A percentile compares a stretch with the other conserved stretches of the same genome.
These are phyloP conservation scores for Starmerella scarabaei DNA, from an alignment of 805 yeast genomes.

Conservation along the genomic window DNA sequence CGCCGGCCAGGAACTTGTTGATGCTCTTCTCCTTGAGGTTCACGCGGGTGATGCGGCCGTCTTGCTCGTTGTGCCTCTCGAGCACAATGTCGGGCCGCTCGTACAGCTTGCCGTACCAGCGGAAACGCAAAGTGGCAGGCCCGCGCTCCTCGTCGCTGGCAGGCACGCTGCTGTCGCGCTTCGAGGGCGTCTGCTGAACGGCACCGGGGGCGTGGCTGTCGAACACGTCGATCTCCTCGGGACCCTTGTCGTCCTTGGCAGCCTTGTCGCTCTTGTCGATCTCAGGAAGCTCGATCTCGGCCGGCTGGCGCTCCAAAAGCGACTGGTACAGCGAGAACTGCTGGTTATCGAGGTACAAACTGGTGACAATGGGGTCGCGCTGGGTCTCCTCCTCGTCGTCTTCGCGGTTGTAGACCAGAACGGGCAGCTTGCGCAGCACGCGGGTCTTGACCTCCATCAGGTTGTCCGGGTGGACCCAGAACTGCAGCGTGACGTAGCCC, in stretches of 20 bases:
- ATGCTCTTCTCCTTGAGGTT: constrained; percentile 69
- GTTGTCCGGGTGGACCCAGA: constrained; percentile 96
- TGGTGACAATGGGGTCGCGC: constrained; percentile 70
- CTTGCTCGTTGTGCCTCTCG: constrained; percentile 50
- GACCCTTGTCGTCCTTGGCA: no score
- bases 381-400: constrained; percentile 35
- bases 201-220: not conserved
- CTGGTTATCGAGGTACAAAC: constrained; percentile 76
- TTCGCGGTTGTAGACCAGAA: constrained; percentile 55
- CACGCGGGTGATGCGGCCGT: constrained; percentile 46
- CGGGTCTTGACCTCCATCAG: constrained; percentile 96
- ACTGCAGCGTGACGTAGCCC: constrained; percentile 50
- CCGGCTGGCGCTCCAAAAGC: constrained; percentile 47
- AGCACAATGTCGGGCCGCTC: constrained; percentile 67
- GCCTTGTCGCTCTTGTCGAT: not conserved
- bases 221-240: not conserved
- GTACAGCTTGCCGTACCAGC: constrained; percentile 76
- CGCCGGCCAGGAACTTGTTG: constrained; percentile 53
- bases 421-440: constrained; percentile 85
- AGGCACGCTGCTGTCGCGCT: not conserved
- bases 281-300: constrained; percentile 14
- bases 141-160: constrained; percentile 27
- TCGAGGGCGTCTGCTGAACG: not conserved
- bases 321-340: constrained; percentile 76
- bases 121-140: constrained; percentile 65